These are phyloP conservation scores for Copromyces sp. DNA, from an alignment of 495 filamentous ascomycete genomes.

Conservation along the genomic window DNA sequence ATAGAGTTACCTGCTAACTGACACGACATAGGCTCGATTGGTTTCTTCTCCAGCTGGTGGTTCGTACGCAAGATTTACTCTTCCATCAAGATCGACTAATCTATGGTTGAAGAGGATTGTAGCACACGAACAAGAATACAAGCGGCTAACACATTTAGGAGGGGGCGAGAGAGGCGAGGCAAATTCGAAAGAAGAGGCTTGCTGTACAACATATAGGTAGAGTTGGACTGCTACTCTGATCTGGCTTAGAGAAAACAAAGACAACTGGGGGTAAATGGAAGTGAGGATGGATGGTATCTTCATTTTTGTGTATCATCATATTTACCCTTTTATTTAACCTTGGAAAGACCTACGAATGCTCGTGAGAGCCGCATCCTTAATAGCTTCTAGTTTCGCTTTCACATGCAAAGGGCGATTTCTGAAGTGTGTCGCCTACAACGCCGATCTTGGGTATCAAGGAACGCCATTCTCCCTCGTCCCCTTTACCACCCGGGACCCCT, in stretches of 20 bases:
- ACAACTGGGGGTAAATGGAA: not conserved
- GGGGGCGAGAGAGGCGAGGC: not conserved
- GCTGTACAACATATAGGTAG: not conserved
- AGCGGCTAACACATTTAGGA: not conserved
- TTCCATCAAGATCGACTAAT: slow-evolving; percentile 89
- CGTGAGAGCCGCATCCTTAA: not conserved
- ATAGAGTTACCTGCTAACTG: not conserved
- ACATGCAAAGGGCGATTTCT: not conserved
- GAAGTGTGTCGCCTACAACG: not conserved
- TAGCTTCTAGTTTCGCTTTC: not conserved
- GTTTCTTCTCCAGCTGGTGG: slow-evolving; percentile 87
- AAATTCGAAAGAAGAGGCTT: not conserved
- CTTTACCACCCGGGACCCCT: not conserved
- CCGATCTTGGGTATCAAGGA: not conserved
- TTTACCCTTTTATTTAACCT: not conserved
- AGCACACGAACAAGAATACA: not conserved
- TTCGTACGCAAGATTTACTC: slow-evolving; percentile 90
- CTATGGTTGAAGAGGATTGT: not conserved
- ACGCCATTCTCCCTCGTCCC: not conserved
- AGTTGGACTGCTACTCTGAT: not conserved
- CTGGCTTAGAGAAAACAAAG: slow-evolving; percentile 5
- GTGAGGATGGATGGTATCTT: not conserved
- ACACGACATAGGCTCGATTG: slow-evolving; percentile 65
- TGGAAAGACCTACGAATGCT: not conserved
- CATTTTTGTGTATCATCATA: not conserved